Percentiles rank a stretch among this genome's conserved stretches.
Evolutionary conservation across 768 basidiomycete species (phyloP).

Genomic region (Lentinula lateritia): DNA sequence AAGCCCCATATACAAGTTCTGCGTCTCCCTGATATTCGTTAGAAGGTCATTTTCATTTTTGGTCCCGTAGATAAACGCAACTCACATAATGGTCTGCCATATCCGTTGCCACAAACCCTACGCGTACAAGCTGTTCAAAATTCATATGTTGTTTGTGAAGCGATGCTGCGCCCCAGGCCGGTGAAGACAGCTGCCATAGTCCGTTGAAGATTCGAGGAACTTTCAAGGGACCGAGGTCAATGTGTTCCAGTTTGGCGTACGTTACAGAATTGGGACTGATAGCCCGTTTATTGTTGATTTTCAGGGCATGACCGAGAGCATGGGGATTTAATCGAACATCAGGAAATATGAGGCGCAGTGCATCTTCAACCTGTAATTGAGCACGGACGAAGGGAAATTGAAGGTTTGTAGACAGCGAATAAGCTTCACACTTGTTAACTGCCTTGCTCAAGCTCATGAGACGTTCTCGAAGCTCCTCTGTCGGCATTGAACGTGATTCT

Average conservation of each 20-base stretch:
- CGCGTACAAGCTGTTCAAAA: conserved; percentile 3
- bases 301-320: background rate
- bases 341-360: conserved; percentile 1
- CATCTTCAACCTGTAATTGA: conserved; percentile 9
- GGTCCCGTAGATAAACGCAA: background rate
- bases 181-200: conserved; percentile 59
- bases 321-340: background rate
- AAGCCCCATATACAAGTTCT: conserved; percentile 38
- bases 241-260: conserved; percentile 4
- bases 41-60: background rate
- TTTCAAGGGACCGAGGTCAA: conserved; percentile 31
- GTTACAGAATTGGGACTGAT: background rate
- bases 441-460: conserved; percentile 3
- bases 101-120: conserved; percentile 11
- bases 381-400: conserved; percentile 10
- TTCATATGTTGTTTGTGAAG: conserved; percentile 2
- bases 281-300: background rate
- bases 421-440: conserved; percentile 5
- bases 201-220: conserved; percentile 48
- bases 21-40: conserved; percentile 10
- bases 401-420: conserved; percentile 3
- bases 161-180: conserved; percentile 51
- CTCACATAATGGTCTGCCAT: conserved; percentile 15
- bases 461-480: conserved; percentile 3
- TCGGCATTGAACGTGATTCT: conserved; percentile 7